Evolutionary conservation across 805 yeast species (phyloP), one percentile per base, ranked within the genome.

Genomic region (Pichia gijzeniarum): DNA sequence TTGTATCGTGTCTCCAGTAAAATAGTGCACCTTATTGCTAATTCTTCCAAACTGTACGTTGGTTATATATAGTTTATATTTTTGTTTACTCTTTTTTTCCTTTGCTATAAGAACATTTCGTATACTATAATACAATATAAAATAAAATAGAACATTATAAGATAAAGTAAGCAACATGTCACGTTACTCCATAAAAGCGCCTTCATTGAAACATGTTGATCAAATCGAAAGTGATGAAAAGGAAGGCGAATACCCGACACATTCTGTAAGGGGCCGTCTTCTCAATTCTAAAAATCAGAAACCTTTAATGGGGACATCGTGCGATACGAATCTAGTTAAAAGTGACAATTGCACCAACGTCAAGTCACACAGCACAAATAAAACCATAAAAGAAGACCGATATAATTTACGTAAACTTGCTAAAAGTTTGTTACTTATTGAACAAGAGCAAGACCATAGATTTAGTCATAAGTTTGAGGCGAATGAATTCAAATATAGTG

Each of bases 391-490:
- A 17, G 59, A 53, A 14, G 59, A 58, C 27, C 54, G 54, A 37
- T 31, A 52, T 25, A 52, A 61, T 13, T 54, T 60, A 20, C 49
- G 61, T 44, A 51, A 54, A 44, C 43, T 59, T 13, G 64, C 64
- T 14, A 54, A 51, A 43, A 57, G 51, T 34, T 44, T 59, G 17
- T 40, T 56, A 5, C 53, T 55, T 40, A 55, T 44, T 47, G 53
- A 48, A 9, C 21, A 35, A 19, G 13, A 25, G 25, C 33, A 14
- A 28, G n/a, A 22, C 21, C 17, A 16, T 16, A n/a, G 16, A 27
- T 30, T 9, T 10, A 10, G 14, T n/a, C n/a, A 38, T 13, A 16
- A 16, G 25, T 27, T 10, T 25, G 28, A 25, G 28, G 10, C 28
- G 9, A 25, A 39, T 39, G 21, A 19, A 4, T 5, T 18, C 18